Evolutionary conservation across 2,329 filamentous ascomycete species (phyloP).

Genomic region (Trichophyton mentagrophytes): DNA sequence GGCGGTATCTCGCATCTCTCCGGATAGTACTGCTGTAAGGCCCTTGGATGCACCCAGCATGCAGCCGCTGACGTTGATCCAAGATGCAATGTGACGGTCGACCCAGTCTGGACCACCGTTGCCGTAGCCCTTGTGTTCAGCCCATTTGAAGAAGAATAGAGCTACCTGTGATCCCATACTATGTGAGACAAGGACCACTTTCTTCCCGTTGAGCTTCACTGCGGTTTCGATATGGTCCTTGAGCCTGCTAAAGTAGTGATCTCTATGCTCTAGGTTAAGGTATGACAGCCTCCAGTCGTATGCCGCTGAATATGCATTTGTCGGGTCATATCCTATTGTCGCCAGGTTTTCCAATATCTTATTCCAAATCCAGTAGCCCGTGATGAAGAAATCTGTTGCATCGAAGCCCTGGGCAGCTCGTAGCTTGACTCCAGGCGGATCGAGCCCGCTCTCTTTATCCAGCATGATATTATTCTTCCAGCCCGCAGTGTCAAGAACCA

Average conservation of each 20-base stretch:
- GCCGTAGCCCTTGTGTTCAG: conserved; percentile 64
- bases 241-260: conserved; percentile 85
- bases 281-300: conserved; percentile 94
- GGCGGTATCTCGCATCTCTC: conserved; percentile 96
- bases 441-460: conserved; percentile 78
- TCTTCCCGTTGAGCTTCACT: conserved; percentile 57
- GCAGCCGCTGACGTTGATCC: conserved; percentile 97
- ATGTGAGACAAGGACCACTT: conserved; percentile 78
- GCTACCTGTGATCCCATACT: conserved; percentile 96
- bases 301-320: conserved; percentile 53
- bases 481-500: conserved; percentile 80
- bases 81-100: conserved; percentile 75
- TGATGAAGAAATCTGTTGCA: conserved; percentile 76
- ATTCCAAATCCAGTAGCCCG: conserved; percentile 96
- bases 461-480: conserved; percentile 98
- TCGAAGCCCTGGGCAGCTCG: conserved; percentile 93
- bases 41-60: conserved; percentile 94
- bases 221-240: conserved; percentile 85
- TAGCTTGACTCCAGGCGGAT: conserved; percentile 80
- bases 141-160: conserved; percentile 69
- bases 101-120: conserved; percentile 80
- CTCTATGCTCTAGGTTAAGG: conserved; percentile 72
- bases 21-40: conserved; percentile 76
- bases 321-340: conserved; percentile 87
- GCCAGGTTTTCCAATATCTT: conserved; percentile 96